Evolutionary conservation across 192 early-diverging fungal genomes (phyloP).

Genomic region (Blastocladiella britannica): DNA sequence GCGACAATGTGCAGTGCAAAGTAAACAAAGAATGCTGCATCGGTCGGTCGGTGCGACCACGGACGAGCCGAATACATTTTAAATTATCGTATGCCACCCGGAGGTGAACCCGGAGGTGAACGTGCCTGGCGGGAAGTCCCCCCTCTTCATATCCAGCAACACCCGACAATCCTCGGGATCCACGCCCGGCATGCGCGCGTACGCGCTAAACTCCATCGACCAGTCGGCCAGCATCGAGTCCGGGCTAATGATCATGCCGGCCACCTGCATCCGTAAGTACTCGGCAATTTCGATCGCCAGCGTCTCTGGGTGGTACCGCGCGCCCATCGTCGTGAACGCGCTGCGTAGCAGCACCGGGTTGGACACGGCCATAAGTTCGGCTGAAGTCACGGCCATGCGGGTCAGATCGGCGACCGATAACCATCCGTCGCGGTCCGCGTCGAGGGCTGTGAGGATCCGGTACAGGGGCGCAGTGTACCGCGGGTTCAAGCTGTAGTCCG

Average conservation of each 20-base stretch:
- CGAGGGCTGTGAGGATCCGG: conserved; percentile 63
- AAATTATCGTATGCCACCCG: too few relatives aligned
- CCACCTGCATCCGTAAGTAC: conserved; percentile 94
- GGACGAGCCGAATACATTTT: too few relatives aligned
- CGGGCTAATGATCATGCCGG: conserved; percentile 89
- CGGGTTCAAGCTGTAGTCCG: conserved; percentile 96
- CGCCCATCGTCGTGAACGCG: too few relatives aligned
- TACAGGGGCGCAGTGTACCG: conserved; percentile 86
- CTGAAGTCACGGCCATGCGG: conserved; percentile 84
- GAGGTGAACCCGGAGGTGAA: too few relatives aligned
- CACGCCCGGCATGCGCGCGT: too few relatives aligned
- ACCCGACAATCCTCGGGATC: too few relatives aligned
- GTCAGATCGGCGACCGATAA: conserved; percentile 47
- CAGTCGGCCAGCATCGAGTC: conserved; percentile 97
- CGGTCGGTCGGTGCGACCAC: too few relatives aligned
- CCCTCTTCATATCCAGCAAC: too few relatives aligned
- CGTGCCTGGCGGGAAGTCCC: too few relatives aligned
- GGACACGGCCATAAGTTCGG: conserved; percentile 77
- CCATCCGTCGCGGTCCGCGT: conserved; percentile 67
- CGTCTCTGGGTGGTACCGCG: conserved; percentile 79
- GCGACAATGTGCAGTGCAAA: too few relatives aligned
- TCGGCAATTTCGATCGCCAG: conserved; percentile 90
- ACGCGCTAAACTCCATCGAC: too few relatives aligned
- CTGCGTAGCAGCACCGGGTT: conserved; percentile 62
- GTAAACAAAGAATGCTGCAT: too few relatives aligned